These are phyloP conservation scores for Zymoseptoria pseudotritici DNA, from an alignment of 2,329 filamentous ascomycete species.

Conservation along the genomic window DNA sequence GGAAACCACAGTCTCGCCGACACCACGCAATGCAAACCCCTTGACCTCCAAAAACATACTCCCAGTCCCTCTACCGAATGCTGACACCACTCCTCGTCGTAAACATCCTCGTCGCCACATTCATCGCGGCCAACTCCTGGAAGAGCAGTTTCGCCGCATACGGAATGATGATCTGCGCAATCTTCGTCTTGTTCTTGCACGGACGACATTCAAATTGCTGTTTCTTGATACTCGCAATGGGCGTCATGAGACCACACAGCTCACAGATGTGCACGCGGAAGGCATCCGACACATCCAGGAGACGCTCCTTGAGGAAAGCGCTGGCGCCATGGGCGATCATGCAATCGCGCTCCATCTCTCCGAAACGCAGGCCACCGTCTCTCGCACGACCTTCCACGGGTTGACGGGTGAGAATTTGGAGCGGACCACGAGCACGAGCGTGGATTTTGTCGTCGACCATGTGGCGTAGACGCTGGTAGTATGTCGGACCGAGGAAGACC, in stretches of 20 bases:
- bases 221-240: slow-evolving; percentile 94
- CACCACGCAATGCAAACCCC: neutral
- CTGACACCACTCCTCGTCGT: slow-evolving; percentile 44
- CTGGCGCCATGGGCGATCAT: slow-evolving; percentile 99
- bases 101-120: slow-evolving; percentile 96
- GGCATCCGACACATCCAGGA: slow-evolving; percentile 96
- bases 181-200: slow-evolving; percentile 98
- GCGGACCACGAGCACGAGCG: slow-evolving; percentile 90
- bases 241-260: slow-evolving; percentile 97
- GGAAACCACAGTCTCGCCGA: neutral
- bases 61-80: slow-evolving; percentile 18
- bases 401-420: slow-evolving; percentile 94
- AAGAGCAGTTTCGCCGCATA: slow-evolving; percentile 97
- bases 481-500: slow-evolving; percentile 94
- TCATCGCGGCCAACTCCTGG: slow-evolving; percentile 97
- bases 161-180: slow-evolving; percentile 94
- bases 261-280: slow-evolving; percentile 98
- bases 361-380: slow-evolving; percentile 96
- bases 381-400: slow-evolving; percentile 96
- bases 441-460: slow-evolving; percentile 99
- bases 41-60: neutral
- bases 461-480: slow-evolving; percentile 96
- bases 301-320: slow-evolving; percentile 90
- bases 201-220: slow-evolving; percentile 93
- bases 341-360: slow-evolving; percentile 99